Conservation (phyloP, 768 basidiomycete species). For the Tylopilus felleus region DNA sequence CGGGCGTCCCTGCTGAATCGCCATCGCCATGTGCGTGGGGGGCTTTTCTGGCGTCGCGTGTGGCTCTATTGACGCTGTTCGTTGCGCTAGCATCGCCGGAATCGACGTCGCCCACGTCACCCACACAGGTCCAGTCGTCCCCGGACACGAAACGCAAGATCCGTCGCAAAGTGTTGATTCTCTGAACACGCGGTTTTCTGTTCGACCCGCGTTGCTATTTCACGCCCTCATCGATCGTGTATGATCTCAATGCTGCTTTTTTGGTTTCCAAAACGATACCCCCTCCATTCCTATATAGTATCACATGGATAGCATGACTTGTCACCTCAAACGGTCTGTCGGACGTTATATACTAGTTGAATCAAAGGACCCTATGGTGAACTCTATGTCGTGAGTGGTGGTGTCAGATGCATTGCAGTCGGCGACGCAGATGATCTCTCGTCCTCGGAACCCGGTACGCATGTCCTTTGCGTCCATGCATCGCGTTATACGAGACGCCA, state of each 20-base stretch:
- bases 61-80: not conserved
- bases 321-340: slow-evolving; percentile 12
- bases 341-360: slow-evolving; percentile 14
- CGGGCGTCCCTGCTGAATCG: not conserved
- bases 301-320: slow-evolving; percentile 22
- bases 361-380: slow-evolving; percentile 8
- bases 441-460: not conserved
- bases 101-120: no score
- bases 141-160: slow-evolving; percentile 31
- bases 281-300: slow-evolving; percentile 10
- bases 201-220: not conserved
- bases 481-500: not conserved
- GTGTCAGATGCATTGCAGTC: not conserved
- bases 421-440: not conserved
- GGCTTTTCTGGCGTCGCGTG: not conserved
- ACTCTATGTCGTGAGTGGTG: slow-evolving; percentile 12
- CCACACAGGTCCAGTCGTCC: slow-evolving; percentile 6
- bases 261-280: slow-evolving; percentile 13
- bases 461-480: not conserved
- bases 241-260: slow-evolving; percentile 7
- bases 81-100: slow-evolving; percentile 7
- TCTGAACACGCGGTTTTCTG: slow-evolving; percentile 12
- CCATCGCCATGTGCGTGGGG: slow-evolving; percentile 16
- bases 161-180: slow-evolving; percentile 29
- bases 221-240: not conserved